phyloP scores from a whole-genome alignment of 306 rosid species.

The Rosa lucieae region DNA sequence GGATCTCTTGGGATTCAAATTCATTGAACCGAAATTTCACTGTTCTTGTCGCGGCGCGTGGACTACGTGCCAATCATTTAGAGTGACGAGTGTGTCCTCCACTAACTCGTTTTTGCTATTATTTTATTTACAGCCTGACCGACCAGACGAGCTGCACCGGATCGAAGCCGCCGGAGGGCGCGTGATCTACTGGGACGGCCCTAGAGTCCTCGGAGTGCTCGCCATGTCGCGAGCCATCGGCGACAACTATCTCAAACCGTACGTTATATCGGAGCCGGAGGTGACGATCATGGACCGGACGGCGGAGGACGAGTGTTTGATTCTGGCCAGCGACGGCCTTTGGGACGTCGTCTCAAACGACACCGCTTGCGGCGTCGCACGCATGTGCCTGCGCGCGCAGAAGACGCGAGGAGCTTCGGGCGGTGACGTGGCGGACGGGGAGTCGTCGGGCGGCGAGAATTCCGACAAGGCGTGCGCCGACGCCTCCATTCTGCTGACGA shows the following conservation, averaged over 20 bases:
- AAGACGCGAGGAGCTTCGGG: slow-evolving; percentile 31
- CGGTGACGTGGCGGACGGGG: slow-evolving; percentile 13
- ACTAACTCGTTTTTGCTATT: background rate
- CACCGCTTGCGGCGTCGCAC: slow-evolving; percentile 71
- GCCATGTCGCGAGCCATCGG: slow-evolving; percentile 97
- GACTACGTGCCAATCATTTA: background rate
- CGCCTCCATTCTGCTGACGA: slow-evolving; percentile 76
- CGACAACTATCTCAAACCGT: slow-evolving; percentile 76
- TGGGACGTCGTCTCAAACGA: slow-evolving; percentile 95
- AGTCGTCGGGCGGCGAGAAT: slow-evolving; percentile 26
- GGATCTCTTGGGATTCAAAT: background rate
- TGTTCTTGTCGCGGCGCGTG: background rate
- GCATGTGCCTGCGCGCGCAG: slow-evolving; percentile 60
- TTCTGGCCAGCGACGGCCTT: slow-evolving; percentile 82
- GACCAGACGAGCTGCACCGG: slow-evolving; percentile 79
- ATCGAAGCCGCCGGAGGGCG: slow-evolving; percentile 81
- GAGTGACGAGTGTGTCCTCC: background rate
- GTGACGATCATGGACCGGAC: slow-evolving; percentile 64
- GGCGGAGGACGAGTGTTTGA: slow-evolving; percentile 71
- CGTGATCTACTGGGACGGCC: slow-evolving; percentile 86
- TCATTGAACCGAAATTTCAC: background rate
- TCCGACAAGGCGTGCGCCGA: slow-evolving; percentile 72
- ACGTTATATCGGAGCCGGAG: slow-evolving; percentile 87
- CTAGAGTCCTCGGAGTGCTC: slow-evolving; percentile 83
- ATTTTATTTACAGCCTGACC: slow-evolving; percentile 63